phyloP scores from a whole-genome alignment of 164 flowering plant genomes.

The Pachysandra terminalis region DNA sequence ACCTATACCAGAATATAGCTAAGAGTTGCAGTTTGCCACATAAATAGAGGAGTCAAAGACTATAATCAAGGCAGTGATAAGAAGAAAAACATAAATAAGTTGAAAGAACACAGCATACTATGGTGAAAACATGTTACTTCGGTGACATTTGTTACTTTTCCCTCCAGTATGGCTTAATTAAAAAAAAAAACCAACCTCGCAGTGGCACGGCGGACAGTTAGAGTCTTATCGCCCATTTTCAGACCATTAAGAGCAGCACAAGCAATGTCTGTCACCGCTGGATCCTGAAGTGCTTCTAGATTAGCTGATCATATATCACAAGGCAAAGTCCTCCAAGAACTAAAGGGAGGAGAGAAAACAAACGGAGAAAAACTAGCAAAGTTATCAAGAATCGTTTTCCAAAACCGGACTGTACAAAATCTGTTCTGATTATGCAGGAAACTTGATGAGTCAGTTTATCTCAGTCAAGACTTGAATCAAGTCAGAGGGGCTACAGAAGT shows the following conservation, averaged over 20 bases:
- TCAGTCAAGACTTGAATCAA: background rate
- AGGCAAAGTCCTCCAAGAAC: background rate
- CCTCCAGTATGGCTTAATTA: background rate
- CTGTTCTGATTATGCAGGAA: background rate
- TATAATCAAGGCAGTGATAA: too few species aligned
- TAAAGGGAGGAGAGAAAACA: background rate
- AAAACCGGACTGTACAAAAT: background rate
- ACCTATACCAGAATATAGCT: too few species aligned
- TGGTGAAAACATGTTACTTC: background rate
- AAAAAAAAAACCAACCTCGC: constrained; percentile 42
- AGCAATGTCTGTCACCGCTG: constrained; percentile 75
- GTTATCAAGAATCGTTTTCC: background rate
- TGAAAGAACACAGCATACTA: background rate
- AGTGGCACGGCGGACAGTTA: constrained; percentile 82
- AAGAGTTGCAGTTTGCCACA: too few species aligned
- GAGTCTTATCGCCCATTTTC: constrained; percentile 86
- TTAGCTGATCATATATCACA: constrained; percentile 12
- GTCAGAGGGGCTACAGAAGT: background rate
- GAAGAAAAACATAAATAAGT: background rate
- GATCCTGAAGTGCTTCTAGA: constrained; percentile 46
- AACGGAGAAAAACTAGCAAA: background rate
- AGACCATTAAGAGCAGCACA: constrained; percentile 84
- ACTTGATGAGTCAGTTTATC: background rate
- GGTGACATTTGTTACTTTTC: background rate
- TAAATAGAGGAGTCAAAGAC: too few species aligned